Evolutionary conservation across 768 basidiomycete genomes (phyloP).

Genomic region (Mycena rosella): DNA sequence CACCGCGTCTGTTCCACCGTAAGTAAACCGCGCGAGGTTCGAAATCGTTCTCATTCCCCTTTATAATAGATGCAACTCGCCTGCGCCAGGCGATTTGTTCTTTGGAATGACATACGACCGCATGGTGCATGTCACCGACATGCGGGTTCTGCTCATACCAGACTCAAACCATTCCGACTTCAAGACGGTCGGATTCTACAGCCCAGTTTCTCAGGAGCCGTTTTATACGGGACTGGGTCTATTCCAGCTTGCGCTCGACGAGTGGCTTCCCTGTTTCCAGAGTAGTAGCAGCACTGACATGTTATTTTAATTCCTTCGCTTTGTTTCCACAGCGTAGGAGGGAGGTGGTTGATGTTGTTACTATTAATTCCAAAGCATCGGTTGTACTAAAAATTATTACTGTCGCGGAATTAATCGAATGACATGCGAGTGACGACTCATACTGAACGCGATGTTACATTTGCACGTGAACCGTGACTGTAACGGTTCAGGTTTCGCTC

Average conservation of each 20-base stretch:
- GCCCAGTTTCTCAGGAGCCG: conserved; percentile 58
- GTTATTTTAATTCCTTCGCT: background rate
- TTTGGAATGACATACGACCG: conserved; percentile 61
- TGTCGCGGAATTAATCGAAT: too few relatives aligned
- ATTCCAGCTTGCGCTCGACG: conserved; percentile 60
- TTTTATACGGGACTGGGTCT: conserved; percentile 62
- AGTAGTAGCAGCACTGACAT: background rate
- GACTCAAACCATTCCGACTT: conserved; percentile 63
- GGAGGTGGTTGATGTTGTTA: too few relatives aligned
- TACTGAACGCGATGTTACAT: background rate
- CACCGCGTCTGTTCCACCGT: conserved; percentile 54
- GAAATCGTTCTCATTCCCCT: background rate
- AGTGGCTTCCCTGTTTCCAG: conserved; percentile 63
- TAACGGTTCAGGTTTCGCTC: background rate
- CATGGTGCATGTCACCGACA: conserved; percentile 65
- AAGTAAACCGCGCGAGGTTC: conserved; percentile 21
- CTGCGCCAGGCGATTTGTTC: conserved; percentile 51
- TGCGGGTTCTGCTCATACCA: conserved; percentile 60
- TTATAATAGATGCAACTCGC: conserved; percentile 53
- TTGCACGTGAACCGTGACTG: background rate
- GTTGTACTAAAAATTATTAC: too few relatives aligned
- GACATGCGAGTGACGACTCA: too few relatives aligned
- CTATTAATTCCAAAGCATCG: too few relatives aligned
- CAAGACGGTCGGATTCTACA: conserved; percentile 64
- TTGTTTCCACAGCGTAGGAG: too few relatives aligned